Conservation (phyloP, 805 yeast species). For the Ogataea pilisensis region DNA sequence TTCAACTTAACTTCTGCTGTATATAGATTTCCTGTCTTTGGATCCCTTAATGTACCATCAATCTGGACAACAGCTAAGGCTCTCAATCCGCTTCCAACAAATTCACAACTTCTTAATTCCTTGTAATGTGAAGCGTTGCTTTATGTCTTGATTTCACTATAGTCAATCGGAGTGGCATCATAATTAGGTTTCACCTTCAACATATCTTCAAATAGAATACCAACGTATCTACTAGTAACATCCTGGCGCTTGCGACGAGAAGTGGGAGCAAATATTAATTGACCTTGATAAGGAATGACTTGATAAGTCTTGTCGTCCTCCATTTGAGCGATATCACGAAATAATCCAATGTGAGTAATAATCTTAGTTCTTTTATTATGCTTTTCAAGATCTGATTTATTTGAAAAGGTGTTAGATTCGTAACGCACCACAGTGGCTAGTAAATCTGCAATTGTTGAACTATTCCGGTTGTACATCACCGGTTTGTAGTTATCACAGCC, state of each 20-base stretch:
- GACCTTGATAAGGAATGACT: slow-evolving; percentile 9
- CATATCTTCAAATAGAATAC: slow-evolving; percentile 9
- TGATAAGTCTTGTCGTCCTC: slow-evolving; percentile 2
- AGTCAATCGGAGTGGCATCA: slow-evolving; percentile 3
- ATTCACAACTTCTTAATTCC: background rate
- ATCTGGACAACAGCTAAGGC: slow-evolving; percentile 6
- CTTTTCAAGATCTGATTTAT: background rate
- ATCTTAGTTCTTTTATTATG: background rate
- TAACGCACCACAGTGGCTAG: background rate
- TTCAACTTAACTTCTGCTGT: too few species aligned
- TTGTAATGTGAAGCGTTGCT: background rate
- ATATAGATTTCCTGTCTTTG: background rate
- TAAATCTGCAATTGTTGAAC: background rate
- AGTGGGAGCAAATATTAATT: slow-evolving; percentile 7
- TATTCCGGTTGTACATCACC: background rate
- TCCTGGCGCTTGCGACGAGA: slow-evolving; percentile 3
- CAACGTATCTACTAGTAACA: slow-evolving; percentile 3
- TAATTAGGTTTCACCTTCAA: background rate
- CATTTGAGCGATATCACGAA: slow-evolving; percentile 3
- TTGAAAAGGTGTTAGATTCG: background rate
- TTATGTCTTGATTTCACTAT: slow-evolving; percentile 3
- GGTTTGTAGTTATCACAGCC: background rate
- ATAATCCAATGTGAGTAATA: slow-evolving; percentile 8
- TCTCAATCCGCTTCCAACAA: background rate
- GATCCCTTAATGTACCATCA: slow-evolving; percentile 1